Base-by-base conservation (phyloP, 768 basidiomycete species). In the Galerina marginata region DNA sequence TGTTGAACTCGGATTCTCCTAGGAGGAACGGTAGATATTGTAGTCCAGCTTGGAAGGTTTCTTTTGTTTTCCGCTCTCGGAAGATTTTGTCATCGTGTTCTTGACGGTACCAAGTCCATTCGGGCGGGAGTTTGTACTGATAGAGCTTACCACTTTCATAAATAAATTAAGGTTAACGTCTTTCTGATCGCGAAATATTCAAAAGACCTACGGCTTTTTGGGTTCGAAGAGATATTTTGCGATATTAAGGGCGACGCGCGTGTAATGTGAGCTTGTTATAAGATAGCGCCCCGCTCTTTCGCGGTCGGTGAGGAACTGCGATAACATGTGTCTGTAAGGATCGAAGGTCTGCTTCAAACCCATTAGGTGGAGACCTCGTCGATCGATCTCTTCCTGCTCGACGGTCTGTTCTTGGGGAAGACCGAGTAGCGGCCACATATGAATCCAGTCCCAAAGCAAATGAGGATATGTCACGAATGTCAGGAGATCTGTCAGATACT, bases 61-160 rank as follows among this genome's bases (percentile, higher is more conserved):
- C 70, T 29, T 71, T 71, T 4, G 70, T 66, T 47, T 59, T 60
- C 39, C 65, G 64, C 58, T 71, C 70, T 9, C 70, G 65, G 56
- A 61, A 71, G 16, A 71, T 66, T 9, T 68, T 67, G 51, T 71
- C 70, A 6, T 71, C 70, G 43, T 68, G 66, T 2, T 63, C 70
- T 37, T 65, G 65, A 9, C 70, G 69, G 49, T 65, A 70, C 70
- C 70, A 71, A 40, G 65, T 68, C 70, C 70, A 71, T 62, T 71
- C 69, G 0, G 60, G 26, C 4, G 70, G 70, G 4, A 71, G 60
- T 11, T 60, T 61, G 60, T 71, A 71, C 16, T 64, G 59, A 53
- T 67, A 71, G 0, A 70, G 37, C 53, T 64, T 67, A 15, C 70
- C 70, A 11, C 70, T 33, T 69, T 26, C 6, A 44, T 37, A 16